Conservation (phyloP, 192 early-diverging fungal genomes). For the Podila clonocystis region DNA sequence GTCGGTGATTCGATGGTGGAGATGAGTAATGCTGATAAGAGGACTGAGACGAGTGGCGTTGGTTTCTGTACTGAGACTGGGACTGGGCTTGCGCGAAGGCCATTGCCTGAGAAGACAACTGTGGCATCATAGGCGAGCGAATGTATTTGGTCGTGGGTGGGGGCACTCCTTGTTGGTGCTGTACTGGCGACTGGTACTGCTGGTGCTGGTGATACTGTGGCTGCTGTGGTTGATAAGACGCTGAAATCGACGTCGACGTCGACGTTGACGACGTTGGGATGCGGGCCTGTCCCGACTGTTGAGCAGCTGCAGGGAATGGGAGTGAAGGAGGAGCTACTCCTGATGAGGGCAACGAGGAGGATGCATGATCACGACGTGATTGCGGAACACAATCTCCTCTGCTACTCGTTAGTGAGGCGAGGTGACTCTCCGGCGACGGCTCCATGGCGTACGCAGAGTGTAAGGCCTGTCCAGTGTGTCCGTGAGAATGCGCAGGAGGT, state of each 20-base stretch:
- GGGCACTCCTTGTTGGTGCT: constrained; percentile 20
- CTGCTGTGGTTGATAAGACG: neutral
- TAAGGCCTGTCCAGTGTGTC: constrained; percentile 9
- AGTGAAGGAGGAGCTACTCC: neutral
- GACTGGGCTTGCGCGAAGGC: constrained; percentile 30
- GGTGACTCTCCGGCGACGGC: constrained; percentile 13
- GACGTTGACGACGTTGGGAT: neutral
- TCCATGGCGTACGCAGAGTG: constrained; percentile 16
- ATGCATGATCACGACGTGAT: neutral
- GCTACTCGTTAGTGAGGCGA: no score
- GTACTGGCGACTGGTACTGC: constrained; percentile 6
- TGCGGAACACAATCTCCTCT: neutral
- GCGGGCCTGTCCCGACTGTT: neutral
- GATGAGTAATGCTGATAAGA: constrained; percentile 13
- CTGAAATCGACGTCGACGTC: constrained; percentile 6
- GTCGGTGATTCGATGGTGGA: constrained; percentile 1
- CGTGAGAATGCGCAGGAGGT: constrained; percentile 9
- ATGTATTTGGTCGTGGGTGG: constrained; percentile 40
- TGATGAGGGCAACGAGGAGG: constrained; percentile 1
- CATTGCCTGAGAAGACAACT: constrained; percentile 47
- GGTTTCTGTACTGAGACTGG: constrained; percentile 7
- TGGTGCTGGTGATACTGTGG: constrained; percentile 14
- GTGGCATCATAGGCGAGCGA: constrained; percentile 46
- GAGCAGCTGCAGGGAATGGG: neutral
- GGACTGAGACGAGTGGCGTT: constrained; percentile 13